Evolutionary conservation across 495 filamentous ascomycete genomes (phyloP).

Genomic region (Penicillium ucsense): DNA sequence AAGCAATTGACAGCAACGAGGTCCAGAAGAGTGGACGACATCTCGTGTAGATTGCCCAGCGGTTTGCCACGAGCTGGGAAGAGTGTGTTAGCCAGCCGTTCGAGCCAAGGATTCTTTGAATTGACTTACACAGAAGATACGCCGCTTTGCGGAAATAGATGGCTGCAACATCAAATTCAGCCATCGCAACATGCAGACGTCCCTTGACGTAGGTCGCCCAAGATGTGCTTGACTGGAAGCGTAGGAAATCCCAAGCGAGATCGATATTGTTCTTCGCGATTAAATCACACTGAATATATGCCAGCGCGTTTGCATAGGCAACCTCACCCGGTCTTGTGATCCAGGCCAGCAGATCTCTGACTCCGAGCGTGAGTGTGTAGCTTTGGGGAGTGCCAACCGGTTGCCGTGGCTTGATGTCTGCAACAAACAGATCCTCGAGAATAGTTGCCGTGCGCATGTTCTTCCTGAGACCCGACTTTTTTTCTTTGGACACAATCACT

Average conservation of each 20-base stretch:
- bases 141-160: conserved; percentile 74
- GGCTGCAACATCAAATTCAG: conserved; percentile 62
- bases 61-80: conserved; percentile 33
- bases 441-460: conserved; percentile 27
- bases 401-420: conserved; percentile 37
- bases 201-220: conserved; percentile 86
- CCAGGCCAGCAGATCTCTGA: conserved; percentile 42
- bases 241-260: conserved; percentile 64
- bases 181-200: conserved; percentile 62
- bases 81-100: conserved; percentile 3
- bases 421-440: conserved; percentile 41
- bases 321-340: conserved; percentile 36
- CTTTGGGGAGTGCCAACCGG: conserved; percentile 31
- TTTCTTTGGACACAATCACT: conserved; percentile 20
- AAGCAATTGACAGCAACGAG: conserved; percentile 64
- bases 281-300: conserved; percentile 59
- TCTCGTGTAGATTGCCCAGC: conserved; percentile 36
- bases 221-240: conserved; percentile 51
- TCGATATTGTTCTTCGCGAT: conserved; percentile 60
- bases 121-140: conserved; percentile 67
- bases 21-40: conserved; percentile 54
- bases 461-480: conserved; percentile 13
- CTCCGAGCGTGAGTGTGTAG: conserved; percentile 37
- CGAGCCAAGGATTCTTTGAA: conserved; percentile 18
- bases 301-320: conserved; percentile 36